phyloP scores from a whole-genome alignment of 2,329 filamentous ascomycete species.

The Orbilia ellipsospora region DNA sequence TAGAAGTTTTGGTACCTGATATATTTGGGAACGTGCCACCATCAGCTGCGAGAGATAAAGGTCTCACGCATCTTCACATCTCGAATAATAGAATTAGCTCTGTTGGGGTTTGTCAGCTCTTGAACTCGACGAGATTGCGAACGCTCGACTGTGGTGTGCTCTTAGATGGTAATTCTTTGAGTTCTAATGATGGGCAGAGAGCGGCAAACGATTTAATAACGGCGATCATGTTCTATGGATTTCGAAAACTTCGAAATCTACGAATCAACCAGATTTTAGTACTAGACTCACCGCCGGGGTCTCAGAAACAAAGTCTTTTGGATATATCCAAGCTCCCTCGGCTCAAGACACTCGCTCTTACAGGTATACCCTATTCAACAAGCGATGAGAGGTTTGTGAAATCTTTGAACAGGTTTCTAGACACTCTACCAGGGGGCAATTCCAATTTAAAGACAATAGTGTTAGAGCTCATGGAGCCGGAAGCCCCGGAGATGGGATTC shows the following conservation, averaged over 20 bases:
- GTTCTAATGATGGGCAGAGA: neutral
- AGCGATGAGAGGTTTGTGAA: constrained; percentile 6
- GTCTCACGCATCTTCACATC: constrained; percentile 56
- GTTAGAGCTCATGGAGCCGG: constrained; percentile 16
- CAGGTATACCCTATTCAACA: constrained; percentile 21
- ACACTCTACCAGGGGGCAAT: neutral
- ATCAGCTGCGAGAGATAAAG: constrained; percentile 11
- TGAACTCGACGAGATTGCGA: constrained; percentile 55
- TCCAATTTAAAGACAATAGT: constrained; percentile 24
- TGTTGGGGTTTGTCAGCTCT: constrained; percentile 31
- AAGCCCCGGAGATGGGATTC: constrained; percentile 25
- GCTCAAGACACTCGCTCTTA: constrained; percentile 55
- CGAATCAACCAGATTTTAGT: constrained; percentile 37
- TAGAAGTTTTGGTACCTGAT: constrained; percentile 24
- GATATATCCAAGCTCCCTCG: constrained; percentile 27
- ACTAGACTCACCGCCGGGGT: constrained; percentile 1
- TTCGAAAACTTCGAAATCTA: constrained; percentile 54
- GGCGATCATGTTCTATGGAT: constrained; percentile 53
- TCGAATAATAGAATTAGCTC: constrained; percentile 52
- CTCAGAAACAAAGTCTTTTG: constrained; percentile 23
- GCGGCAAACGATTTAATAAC: constrained; percentile 15
- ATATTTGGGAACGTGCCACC: constrained; percentile 16
- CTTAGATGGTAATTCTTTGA: neutral
- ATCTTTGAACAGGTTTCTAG: constrained; percentile 16
- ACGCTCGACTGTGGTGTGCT: constrained; percentile 55